A percentile compares a stretch with the other conserved stretches of the same genome.
phyloP scores from a whole-genome alignment of 177 flowering plant genomes.

The Vitis hybrid region DNA sequence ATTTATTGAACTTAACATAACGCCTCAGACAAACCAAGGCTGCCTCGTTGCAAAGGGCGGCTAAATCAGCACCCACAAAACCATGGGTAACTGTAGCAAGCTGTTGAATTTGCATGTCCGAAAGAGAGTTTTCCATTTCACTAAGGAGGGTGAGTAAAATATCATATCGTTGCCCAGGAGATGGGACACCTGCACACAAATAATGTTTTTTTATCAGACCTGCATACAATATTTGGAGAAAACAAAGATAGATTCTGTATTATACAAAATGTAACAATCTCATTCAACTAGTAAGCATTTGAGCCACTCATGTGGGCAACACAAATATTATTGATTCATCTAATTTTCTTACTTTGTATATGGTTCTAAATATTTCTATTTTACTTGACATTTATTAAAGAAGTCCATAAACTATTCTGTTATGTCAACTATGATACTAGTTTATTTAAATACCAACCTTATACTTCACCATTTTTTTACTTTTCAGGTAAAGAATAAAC shows the following conservation, averaged over 20 bases:
- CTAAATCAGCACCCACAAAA: conserved; percentile 94
- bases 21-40: conserved; percentile 68
- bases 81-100: conserved; percentile 85
- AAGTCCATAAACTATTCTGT: too few relatives aligned
- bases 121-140: conserved; percentile 66
- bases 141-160: conserved; percentile 61
- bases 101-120: conserved; percentile 48
- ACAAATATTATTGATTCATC: too few relatives aligned
- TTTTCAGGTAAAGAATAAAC: too few relatives aligned
- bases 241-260: not conserved
- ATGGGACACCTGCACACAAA: conserved; percentile 78
- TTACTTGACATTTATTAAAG: too few relatives aligned
- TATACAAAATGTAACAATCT: not conserved
- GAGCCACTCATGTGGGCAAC: too few relatives aligned
- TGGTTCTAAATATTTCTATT: too few relatives aligned
- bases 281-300: too few relatives aligned
- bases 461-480: too few relatives aligned
- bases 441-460: too few relatives aligned
- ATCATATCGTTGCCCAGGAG: conserved; percentile 75
- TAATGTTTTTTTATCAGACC: not conserved
- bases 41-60: conserved; percentile 80
- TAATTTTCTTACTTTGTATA: too few relatives aligned
- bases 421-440: too few relatives aligned
- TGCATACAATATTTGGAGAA: too few relatives aligned
- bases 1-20: conserved; percentile 28